These are phyloP conservation scores for Penicillium polonicum DNA, from an alignment of 2,329 filamentous ascomycete genomes.

Conservation along the genomic window DNA sequence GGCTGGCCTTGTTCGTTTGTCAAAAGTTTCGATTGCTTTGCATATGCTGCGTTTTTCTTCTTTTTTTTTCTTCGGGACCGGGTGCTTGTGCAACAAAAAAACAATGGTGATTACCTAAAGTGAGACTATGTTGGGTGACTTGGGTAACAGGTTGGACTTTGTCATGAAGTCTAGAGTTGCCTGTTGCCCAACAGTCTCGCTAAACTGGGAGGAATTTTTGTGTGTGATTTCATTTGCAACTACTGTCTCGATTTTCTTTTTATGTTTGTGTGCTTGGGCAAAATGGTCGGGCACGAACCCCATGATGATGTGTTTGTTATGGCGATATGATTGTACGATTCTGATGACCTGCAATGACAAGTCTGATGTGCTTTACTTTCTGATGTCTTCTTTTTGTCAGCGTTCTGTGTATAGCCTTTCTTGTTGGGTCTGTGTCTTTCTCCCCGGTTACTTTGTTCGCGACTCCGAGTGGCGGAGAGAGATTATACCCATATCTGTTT, in stretches of 20 bases:
- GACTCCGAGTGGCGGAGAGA: constrained; percentile 23
- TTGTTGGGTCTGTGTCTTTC: constrained; percentile 13
- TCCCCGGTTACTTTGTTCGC: constrained; percentile 15
- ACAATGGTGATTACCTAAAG: constrained; percentile 5
- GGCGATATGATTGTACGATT: constrained; percentile 39
- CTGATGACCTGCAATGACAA: constrained; percentile 36
- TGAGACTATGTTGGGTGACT: not conserved
- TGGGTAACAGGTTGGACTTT: not conserved
- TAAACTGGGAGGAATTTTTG: constrained; percentile 23
- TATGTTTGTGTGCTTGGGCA: constrained; percentile 14
- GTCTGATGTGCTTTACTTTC: constrained; percentile 21
- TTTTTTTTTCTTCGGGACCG: constrained; percentile 6
- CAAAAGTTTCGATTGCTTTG: constrained; percentile 21
- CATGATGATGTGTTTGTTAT: constrained; percentile 17
- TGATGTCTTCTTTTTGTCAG: constrained; percentile 17
- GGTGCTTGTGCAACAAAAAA: constrained; percentile 22
- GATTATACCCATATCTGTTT: constrained; percentile 25
- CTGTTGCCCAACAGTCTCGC: not conserved
- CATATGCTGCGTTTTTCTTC: not conserved
- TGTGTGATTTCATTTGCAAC: constrained; percentile 22
- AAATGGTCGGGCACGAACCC: constrained; percentile 3
- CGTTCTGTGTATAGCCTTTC: constrained; percentile 18
- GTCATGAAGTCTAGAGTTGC: not conserved
- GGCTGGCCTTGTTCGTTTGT: constrained; percentile 11
- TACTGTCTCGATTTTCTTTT: constrained; percentile 17